Base-by-base conservation (phyloP, 2,329 filamentous ascomycete genomes). In the Metarhizium album region DNA sequence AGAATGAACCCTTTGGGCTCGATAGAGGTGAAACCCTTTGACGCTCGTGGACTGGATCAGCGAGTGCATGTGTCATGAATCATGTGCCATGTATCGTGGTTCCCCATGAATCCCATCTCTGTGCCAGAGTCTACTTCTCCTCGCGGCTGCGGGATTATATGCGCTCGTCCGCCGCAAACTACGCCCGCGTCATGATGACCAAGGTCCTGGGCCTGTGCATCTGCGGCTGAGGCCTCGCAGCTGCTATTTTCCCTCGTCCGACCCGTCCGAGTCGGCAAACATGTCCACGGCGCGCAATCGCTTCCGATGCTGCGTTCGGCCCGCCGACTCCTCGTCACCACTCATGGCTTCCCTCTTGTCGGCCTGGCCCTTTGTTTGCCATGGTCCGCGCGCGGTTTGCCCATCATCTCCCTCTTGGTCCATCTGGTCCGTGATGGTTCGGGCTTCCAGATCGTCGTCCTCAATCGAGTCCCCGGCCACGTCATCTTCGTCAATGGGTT, bases 201-300 rank as follows among this genome's bases (percentile, higher is more conserved):
- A n/a, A 22, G 9, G 9, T 22, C 18, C 18, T 23, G 3, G 22
- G 6, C 4, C n/a, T 29, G 4, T 20, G 16, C 16, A 18, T n/a
- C 18, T 5, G 8, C 3, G 13, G 33, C 46, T 22, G 38, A 35
- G 13, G 33, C n/a, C n/a, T 47, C n/a, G 14, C 2, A 8, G 9
- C 18, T n/a, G 23, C 42, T 43, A 22, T 38, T 43, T 40, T 5
- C 24, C 40, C 16, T n/a, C 22, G 22, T 55, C 58, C 13, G 62
- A 64, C 14, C 67, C 76, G 57, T 86, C 86, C 4, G 84, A 86
- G 64, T 86, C 85, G 11, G 85, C 87, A 78, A 93, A 94, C 87
- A 93, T 90, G 62, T 93, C 87, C 58, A 86, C 86, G 4, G 87
- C 87, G 58, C 82, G 82, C 66, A 87, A 84, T 54, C 85, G 77